Evolutionary conservation across 23 red algal genomes (phyloP).

Genomic region (Chondrus crispus): DNA sequence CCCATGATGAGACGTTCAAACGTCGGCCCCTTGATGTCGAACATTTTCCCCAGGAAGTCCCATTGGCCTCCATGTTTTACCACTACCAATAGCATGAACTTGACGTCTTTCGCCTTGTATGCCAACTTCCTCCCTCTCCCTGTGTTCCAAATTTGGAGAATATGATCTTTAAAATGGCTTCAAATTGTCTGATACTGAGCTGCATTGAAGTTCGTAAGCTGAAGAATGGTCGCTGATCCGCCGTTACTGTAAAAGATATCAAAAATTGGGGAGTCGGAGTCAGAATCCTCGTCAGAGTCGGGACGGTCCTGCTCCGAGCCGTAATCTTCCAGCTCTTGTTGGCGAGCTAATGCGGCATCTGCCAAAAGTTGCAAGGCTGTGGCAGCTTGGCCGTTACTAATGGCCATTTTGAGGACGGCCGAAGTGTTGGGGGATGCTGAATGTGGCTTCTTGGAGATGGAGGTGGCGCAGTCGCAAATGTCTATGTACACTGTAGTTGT

Average conservation of each 20-base stretch:
- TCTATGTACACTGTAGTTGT: no score
- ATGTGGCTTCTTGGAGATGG: no score
- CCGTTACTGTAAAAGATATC: neutral
- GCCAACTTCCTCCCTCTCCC: neutral
- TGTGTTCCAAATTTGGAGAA: neutral
- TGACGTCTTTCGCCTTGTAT: neutral
- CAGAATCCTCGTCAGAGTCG: neutral
- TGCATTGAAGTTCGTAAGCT: neutral
- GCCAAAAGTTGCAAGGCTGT: no score
- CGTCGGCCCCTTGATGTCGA: neutral
- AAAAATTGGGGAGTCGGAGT: neutral
- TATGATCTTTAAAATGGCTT: neutral
- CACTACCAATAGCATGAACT: neutral
- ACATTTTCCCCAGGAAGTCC: neutral
- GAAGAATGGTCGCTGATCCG: neutral
- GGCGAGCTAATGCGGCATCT: no score
- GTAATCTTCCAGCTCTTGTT: no score
- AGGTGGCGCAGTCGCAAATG: no score
- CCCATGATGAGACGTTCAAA: neutral
- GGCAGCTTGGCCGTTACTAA: no score
- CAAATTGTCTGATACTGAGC: neutral
- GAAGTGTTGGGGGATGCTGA: no score
- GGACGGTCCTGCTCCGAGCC: no score
- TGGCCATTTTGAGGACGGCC: no score
- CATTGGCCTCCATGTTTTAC: neutral